Conservation (phyloP, 495 filamentous ascomycete genomes). For the Podospora tetraspora region DNA sequence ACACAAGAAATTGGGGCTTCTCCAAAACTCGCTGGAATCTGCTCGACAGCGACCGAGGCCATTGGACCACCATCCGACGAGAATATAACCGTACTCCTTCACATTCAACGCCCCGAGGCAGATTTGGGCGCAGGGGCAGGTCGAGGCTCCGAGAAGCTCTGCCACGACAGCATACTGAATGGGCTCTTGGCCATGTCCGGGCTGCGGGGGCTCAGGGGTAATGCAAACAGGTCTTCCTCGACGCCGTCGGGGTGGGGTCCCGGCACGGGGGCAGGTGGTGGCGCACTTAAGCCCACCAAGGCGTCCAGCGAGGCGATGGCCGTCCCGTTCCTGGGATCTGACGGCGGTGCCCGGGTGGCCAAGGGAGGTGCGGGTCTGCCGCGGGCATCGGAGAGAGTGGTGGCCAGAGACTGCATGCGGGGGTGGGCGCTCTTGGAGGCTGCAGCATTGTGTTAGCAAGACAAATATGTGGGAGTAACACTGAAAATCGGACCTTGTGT, state of each 20-base stretch:
- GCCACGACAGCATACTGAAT: conserved; percentile 48
- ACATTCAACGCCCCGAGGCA: background rate
- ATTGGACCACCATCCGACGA: background rate
- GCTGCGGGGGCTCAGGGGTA: conserved; percentile 72
- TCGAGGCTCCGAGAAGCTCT: background rate
- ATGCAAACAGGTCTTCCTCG: conserved; percentile 73
- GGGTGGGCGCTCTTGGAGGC: conserved; percentile 20
- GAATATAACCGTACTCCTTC: no score
- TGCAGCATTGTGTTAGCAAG: background rate
- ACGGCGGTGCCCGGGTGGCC: background rate
- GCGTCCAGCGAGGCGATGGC: conserved; percentile 44
- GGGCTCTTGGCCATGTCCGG: conserved; percentile 74
- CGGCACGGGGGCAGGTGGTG: conserved; percentile 25
- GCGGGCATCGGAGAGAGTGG: background rate
- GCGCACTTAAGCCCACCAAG: conserved; percentile 33
- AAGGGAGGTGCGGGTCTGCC: background rate
- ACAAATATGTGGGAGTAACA: background rate
- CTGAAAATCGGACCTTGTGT: conserved; percentile 38
- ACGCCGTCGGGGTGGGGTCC: conserved; percentile 31
- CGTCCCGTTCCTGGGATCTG: conserved; percentile 14
- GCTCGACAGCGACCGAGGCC: background rate
- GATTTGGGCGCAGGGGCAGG: background rate
- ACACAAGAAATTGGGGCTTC: background rate
- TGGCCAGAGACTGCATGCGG: conserved; percentile 9
- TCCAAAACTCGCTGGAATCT: background rate